These are phyloP conservation scores for Lentinula edodes DNA, from an alignment of 768 basidiomycete species.

Conservation along the genomic window DNA sequence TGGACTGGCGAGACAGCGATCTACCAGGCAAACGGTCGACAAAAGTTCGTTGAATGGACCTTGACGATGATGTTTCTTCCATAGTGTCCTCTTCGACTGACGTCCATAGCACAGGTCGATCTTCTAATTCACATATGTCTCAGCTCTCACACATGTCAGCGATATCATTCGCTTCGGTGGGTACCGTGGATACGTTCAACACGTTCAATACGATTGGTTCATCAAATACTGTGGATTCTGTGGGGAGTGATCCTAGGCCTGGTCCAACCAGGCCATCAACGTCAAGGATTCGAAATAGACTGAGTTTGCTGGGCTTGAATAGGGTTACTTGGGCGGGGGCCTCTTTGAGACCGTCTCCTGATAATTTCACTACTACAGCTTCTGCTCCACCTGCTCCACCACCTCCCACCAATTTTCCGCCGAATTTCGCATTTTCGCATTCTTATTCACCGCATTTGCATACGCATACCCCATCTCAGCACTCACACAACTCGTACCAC, in stretches of 20 bases:
- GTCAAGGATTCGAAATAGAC: conserved; percentile 44
- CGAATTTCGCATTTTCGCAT: not conserved
- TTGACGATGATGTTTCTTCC: conserved; percentile 80
- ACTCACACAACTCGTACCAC: not conserved
- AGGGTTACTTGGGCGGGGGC: conserved; percentile 53
- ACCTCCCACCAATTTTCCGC: not conserved
- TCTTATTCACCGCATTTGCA: not conserved
- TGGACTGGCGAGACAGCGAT: conserved; percentile 24
- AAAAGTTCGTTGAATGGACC: conserved; percentile 79
- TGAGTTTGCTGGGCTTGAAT: conserved; percentile 60
- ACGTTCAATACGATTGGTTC: not conserved
- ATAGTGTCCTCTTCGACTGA: conserved; percentile 74
- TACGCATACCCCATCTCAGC: not conserved
- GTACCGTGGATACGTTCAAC: not conserved
- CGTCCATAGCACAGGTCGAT: conserved; percentile 62
- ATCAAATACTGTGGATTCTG: not conserved
- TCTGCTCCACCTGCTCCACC: not conserved
- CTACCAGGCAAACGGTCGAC: conserved; percentile 53
- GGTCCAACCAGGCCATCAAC: conserved; percentile 42
- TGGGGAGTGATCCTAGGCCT: conserved; percentile 80
- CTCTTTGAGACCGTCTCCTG: conserved; percentile 68
- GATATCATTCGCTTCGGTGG: conserved; percentile 74
- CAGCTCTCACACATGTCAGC: conserved; percentile 43
- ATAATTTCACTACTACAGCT: conserved; percentile 43
- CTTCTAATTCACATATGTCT: not conserved